Evolutionary conservation across 176 grass and related monocot genomes (phyloP).

Genomic region (Carex myosuroides): DNA sequence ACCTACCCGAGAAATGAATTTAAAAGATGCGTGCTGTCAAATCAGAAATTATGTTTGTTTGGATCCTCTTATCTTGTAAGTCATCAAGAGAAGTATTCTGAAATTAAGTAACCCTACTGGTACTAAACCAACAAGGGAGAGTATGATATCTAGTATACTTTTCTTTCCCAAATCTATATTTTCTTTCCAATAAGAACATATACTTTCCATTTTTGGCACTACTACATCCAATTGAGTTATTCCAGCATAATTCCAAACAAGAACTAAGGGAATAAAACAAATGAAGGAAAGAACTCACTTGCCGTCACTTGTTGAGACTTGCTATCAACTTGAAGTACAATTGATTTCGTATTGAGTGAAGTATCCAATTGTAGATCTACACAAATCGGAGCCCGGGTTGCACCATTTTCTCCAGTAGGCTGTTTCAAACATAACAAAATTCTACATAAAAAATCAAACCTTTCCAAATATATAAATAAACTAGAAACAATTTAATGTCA

Average conservation of each 20-base stretch:
- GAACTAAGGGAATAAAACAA: not conserved
- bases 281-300: constrained; percentile 45
- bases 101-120: not conserved
- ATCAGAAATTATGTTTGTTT: not conserved
- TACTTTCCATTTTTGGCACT: not conserved
- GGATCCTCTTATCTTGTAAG: not conserved
- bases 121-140: not conserved
- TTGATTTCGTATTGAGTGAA: constrained; percentile 76
- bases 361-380: constrained; percentile 71
- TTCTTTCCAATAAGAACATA: not conserved
- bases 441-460: not conserved
- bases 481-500: not conserved
- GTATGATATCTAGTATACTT: not conserved
- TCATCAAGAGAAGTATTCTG: not conserved
- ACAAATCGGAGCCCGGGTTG: constrained; percentile 79
- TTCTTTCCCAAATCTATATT: not conserved
- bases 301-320: constrained; percentile 99
- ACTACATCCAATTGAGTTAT: not conserved
- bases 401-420: constrained; percentile 96
- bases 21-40: not conserved
- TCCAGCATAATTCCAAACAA: not conserved
- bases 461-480: not conserved
- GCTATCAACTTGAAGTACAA: constrained; percentile 85
- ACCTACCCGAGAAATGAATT: not conserved
- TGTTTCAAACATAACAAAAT: constrained; percentile 18